A percentile compares a stretch with the other conserved stretches of the same genome.
Evolutionary conservation across 345 rosid species (phyloP).

Genomic region (Syzygium aromaticum): DNA sequence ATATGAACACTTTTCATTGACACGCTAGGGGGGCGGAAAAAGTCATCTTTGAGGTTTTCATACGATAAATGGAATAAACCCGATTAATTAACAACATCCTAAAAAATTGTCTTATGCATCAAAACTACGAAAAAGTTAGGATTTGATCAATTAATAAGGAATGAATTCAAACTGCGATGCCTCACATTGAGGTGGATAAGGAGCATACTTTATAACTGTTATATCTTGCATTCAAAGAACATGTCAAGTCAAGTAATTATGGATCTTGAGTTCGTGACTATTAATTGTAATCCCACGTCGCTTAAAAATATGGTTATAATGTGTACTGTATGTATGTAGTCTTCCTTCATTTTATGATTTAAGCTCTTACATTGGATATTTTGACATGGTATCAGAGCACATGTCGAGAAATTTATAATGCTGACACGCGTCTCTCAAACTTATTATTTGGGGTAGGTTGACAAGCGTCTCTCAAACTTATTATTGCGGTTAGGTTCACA

Average conservation of each 20-base stretch:
- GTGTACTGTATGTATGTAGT: background rate
- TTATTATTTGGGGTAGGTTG: fast-evolving
- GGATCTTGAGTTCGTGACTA: background rate
- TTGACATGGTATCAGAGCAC: background rate
- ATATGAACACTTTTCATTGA: background rate
- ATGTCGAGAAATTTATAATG: background rate
- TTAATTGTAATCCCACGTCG: fast-evolving
- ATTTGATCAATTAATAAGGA: background rate
- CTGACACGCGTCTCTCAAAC: background rate
- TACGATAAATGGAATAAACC: background rate
- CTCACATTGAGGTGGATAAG: background rate
- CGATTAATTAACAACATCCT: background rate
- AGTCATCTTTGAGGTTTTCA: background rate
- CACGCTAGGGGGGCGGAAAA: background rate
- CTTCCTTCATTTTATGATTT: background rate
- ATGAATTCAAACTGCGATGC: background rate
- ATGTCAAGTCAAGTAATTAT: background rate
- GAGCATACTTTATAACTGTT: background rate
- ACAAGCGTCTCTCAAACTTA: background rate
- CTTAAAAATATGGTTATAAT: background rate
- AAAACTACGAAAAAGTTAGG: background rate
- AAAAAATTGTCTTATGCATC: background rate
- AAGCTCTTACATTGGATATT: background rate
- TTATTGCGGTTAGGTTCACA: background rate
- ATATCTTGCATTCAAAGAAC: background rate